These are phyloP conservation scores for Flaveria floridana DNA, from an alignment of 140 eudicot species.

Conservation along the genomic window DNA sequence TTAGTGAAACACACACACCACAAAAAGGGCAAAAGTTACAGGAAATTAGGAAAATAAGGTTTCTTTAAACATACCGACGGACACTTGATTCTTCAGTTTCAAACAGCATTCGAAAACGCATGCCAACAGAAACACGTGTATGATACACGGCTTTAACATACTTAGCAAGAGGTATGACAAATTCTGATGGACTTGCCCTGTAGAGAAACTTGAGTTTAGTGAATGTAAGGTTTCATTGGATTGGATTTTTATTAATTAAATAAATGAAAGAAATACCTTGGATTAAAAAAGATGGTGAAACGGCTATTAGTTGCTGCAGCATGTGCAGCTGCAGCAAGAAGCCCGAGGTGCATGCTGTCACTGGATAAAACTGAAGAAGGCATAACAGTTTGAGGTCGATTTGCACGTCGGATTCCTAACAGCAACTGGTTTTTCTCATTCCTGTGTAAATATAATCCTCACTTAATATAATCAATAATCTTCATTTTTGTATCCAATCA, in stretches of 20 bases:
- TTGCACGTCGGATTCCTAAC: slow-evolving; percentile 84
- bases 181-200: slow-evolving; percentile 91
- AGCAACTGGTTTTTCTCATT: slow-evolving; percentile 79
- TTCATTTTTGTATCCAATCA: not conserved
- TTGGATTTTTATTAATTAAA: not conserved
- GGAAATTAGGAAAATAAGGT: not conserved
- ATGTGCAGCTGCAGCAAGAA: slow-evolving; percentile 97
- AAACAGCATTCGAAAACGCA: slow-evolving; percentile 89
- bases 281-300: slow-evolving; percentile 81
- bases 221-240: not conserved
- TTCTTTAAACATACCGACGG: slow-evolving; percentile 57
- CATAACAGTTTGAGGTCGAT: slow-evolving; percentile 86
- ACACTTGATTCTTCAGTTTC: slow-evolving; percentile 94
- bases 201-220: slow-evolving; percentile 14
- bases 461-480: not conserved
- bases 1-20: not conserved
- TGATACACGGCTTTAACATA: slow-evolving; percentile 80
- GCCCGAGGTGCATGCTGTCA: slow-evolving; percentile 94
- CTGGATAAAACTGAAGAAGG: slow-evolving; percentile 95
- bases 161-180: slow-evolving; percentile 79
- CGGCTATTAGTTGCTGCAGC: slow-evolving; percentile 92
- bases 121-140: slow-evolving; percentile 84
- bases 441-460: slow-evolving; percentile 39
- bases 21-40: not conserved
- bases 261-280: slow-evolving; percentile 48